Evolutionary conservation across 192 early-diverging fungal species (phyloP).

Genomic region (Blastocladiella britannica): DNA sequence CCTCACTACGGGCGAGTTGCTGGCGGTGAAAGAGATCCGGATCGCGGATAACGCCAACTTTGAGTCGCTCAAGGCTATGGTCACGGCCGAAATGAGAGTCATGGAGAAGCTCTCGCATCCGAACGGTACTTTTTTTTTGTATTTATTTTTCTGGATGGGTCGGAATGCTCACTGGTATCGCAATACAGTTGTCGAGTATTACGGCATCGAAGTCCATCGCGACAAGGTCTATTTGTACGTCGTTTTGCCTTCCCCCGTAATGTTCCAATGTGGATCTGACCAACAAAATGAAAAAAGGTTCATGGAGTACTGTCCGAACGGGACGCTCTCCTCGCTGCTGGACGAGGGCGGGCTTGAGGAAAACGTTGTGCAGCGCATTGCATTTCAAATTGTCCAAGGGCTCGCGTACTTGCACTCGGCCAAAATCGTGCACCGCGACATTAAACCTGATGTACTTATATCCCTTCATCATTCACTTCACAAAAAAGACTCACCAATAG

Average conservation of each 20-base stretch:
- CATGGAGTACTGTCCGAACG: slow-evolving; percentile 76
- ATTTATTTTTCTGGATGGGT: too few relatives aligned
- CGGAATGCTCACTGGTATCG: too few relatives aligned
- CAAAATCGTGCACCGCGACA: slow-evolving; percentile 75
- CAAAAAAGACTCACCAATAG: slow-evolving; percentile 13
- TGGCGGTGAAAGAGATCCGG: slow-evolving; percentile 84
- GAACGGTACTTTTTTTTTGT: too few relatives aligned
- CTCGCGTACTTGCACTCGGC: slow-evolving; percentile 62
- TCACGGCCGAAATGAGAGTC: slow-evolving; percentile 79
- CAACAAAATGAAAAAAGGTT: too few relatives aligned
- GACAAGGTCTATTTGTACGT: slow-evolving; percentile 65
- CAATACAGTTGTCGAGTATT: slow-evolving; percentile 79
- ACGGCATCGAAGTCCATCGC: slow-evolving; percentile 75
- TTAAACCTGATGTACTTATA: slow-evolving; percentile 42
- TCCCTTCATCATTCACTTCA: too few relatives aligned
- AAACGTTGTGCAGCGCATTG: slow-evolving; percentile 41
- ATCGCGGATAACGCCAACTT: slow-evolving; percentile 48
- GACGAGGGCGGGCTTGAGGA: slow-evolving; percentile 70
- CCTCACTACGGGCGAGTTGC: slow-evolving; percentile 56
- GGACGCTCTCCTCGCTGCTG: slow-evolving; percentile 46
- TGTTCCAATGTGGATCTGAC: too few relatives aligned
- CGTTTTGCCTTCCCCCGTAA: too few relatives aligned
- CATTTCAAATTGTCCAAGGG: slow-evolving; percentile 62
- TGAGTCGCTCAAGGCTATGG: slow-evolving; percentile 38
- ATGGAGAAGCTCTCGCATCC: slow-evolving; percentile 73